Percentiles rank a stretch among this genome's conserved stretches.
Conservation (phyloP, 192 early-diverging fungal species). For the Coemansia sp. region DNA sequence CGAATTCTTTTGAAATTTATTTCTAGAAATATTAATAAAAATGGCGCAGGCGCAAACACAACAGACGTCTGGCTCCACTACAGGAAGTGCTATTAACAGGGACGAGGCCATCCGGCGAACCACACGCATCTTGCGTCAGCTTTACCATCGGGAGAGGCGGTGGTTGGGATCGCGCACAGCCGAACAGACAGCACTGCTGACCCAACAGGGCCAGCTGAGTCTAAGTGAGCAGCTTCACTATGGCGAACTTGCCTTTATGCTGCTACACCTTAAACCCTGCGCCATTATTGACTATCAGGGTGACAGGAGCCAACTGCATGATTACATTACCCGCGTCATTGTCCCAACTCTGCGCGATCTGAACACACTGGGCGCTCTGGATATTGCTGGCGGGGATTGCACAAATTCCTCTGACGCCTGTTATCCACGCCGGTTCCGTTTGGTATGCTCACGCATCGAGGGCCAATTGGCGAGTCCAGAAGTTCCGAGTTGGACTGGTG, state of each 20-base stretch:
- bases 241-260: slow-evolving; percentile 41
- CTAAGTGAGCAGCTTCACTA: slow-evolving; percentile 49
- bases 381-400: background rate
- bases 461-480: slow-evolving; percentile 32
- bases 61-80: background rate
- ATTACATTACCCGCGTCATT: slow-evolving; percentile 28
- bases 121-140: slow-evolving; percentile 36
- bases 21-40: background rate
- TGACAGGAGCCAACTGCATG: slow-evolving; percentile 28
- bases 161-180: slow-evolving; percentile 27
- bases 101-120: slow-evolving; percentile 40
- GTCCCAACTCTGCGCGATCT: slow-evolving; percentile 37
- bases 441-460: slow-evolving; percentile 29
- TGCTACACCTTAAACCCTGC: slow-evolving; percentile 47
- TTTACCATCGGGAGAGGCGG: slow-evolving; percentile 40
- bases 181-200: slow-evolving; percentile 26
- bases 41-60: background rate
- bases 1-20: background rate
- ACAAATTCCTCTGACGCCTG: slow-evolving; percentile 9
- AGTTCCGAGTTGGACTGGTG: slow-evolving; percentile 40
- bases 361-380: slow-evolving; percentile 24
- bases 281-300: slow-evolving; percentile 40
- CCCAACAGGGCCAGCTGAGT: slow-evolving; percentile 33
- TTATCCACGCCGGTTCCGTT: slow-evolving; percentile 35
- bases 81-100: background rate